These are phyloP conservation scores for Mycena epipterygia DNA, from an alignment of 768 basidiomycete species.

Conservation along the genomic window DNA sequence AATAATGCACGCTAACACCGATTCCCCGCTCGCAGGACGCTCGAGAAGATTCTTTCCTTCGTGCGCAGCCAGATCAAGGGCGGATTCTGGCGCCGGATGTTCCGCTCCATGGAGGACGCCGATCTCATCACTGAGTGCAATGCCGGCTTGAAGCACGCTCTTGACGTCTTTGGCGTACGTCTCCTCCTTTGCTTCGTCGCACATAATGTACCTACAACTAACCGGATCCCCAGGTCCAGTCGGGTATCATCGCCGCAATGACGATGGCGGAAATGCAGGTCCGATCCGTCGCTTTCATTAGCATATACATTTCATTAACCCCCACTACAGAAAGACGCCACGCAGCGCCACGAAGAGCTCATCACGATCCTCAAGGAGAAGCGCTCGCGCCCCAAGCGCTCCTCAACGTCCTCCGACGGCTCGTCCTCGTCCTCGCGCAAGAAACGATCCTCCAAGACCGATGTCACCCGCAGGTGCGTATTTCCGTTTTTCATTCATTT, in stretches of 20 bases:
- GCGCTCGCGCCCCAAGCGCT: conserved; percentile 9
- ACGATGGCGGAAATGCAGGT: conserved; percentile 35
- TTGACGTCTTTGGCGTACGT: conserved; percentile 31
- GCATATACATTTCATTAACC: neutral
- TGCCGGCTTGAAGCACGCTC: conserved; percentile 27
- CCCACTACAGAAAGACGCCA: conserved; percentile 26
- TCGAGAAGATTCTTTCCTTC: conserved; percentile 27
- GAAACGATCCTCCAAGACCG: conserved; percentile 8
- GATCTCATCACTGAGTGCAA: conserved; percentile 28
- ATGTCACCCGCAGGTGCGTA: conserved; percentile 1
- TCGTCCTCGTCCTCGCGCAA: neutral
- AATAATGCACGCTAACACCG: neutral
- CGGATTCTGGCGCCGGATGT: conserved; percentile 14
- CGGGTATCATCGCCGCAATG: conserved; percentile 30
- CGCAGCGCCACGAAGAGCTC: conserved; percentile 28
- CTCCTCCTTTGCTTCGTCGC: no score
- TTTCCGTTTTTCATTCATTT: neutral
- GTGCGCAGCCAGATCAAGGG: conserved; percentile 26
- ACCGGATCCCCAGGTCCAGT: conserved; percentile 23
- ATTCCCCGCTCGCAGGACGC: conserved; percentile 25
- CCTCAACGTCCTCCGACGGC: neutral
- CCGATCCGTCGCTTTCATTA: neutral
- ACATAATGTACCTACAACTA: neutral
- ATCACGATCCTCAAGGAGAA: conserved; percentile 32
- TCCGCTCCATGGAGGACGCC: conserved; percentile 31